phyloP scores from a whole-genome alignment of 768 basidiomycete genomes.

The Termitomyces titanicus region DNA sequence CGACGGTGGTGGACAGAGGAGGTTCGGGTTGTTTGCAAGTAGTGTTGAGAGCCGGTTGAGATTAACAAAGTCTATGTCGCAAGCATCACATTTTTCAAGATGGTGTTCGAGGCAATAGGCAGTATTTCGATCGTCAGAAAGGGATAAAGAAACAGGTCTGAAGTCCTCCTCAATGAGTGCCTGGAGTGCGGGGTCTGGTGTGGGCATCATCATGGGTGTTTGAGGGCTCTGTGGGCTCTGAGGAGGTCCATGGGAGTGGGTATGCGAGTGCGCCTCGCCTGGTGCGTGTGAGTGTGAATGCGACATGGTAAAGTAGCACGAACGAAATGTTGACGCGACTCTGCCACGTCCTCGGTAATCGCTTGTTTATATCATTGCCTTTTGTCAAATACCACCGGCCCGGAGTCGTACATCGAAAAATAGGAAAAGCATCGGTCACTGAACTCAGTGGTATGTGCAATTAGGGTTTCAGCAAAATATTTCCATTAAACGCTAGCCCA shows the following conservation, averaged over 20 bases:
- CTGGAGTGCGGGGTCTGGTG: slow-evolving; percentile 70
- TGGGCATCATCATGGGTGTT: slow-evolving; percentile 37
- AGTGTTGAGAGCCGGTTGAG: slow-evolving; percentile 77
- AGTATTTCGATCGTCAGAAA: slow-evolving; percentile 49
- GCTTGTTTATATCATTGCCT: slow-evolving; percentile 3
- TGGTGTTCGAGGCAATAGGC: slow-evolving; percentile 67
- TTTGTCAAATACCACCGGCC: slow-evolving; percentile 5
- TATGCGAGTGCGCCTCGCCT: slow-evolving; percentile 47
- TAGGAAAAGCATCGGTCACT: too few relatives aligned
- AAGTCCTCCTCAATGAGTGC: slow-evolving; percentile 77
- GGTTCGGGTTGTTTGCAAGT: slow-evolving; percentile 62
- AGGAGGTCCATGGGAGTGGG: slow-evolving; percentile 30
- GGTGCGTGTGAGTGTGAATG: slow-evolving; percentile 63
- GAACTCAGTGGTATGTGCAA: too few relatives aligned
- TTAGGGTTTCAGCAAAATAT: too few relatives aligned
- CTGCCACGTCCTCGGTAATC: slow-evolving; percentile 14
- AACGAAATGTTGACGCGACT: not conserved
- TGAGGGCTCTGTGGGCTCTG: slow-evolving; percentile 43
- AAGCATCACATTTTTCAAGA: slow-evolving; percentile 70
- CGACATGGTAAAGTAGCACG: slow-evolving; percentile 49
- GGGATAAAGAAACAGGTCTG: slow-evolving; percentile 48
- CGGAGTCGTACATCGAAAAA: not conserved
- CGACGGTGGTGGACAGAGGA: slow-evolving; percentile 79
- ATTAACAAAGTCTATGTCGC: slow-evolving; percentile 66
- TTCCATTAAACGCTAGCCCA: slow-evolving; percentile 8